Base-by-base conservation (phyloP, 2,329 filamentous ascomycete species). In the Trichoderma aggressivum region DNA sequence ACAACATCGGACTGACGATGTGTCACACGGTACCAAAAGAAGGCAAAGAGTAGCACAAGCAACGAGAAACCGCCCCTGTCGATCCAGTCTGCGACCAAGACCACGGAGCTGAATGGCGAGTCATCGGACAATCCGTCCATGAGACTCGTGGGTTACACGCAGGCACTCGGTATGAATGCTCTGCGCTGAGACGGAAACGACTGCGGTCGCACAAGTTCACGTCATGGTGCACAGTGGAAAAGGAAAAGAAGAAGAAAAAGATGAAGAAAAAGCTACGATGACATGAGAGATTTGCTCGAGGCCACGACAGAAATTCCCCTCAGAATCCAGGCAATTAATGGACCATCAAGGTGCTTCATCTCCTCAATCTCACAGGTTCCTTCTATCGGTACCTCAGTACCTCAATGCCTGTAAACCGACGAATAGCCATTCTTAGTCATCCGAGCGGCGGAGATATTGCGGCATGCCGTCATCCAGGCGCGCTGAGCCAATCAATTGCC, bases 71-170 rank as follows among this genome's bases (percentile, higher is more conserved):
- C 12, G 5, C 74, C 21, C n/a, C 73, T 71, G 36, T 75, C 76
- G 24, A 75, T 34, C 32, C 71, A 70, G 66, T 78, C 77, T 58
- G 73, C 71, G 32, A 70, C 21, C 28, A 75, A 68, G 26, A 77
- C 39, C 36, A 74, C 71, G 30, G 66, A 62, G 39, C 72, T 65
- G 74, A 75, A 76, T 62, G 74, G 72, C 71, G 76, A 77, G 43
- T 74, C 74, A 62, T 75, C 73, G n/a, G 72, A 73, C 70, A 78
- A 24, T 74, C 47, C 71, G 73, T 80, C 77, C 78, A 79, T 34
- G 28, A 24, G 11, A 53, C 21, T 53, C 47, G 47, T 1, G 14
- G 47, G 47, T 24, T 24, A 53, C 47, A 53, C 11, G 21, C 47
- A 24, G n/a, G 47, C 47, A 14, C 39, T 4, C 18, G 0, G 43